phyloP scores from a whole-genome alignment of 2,329 filamentous ascomycete species.

The Fusarium liriodendri region DNA sequence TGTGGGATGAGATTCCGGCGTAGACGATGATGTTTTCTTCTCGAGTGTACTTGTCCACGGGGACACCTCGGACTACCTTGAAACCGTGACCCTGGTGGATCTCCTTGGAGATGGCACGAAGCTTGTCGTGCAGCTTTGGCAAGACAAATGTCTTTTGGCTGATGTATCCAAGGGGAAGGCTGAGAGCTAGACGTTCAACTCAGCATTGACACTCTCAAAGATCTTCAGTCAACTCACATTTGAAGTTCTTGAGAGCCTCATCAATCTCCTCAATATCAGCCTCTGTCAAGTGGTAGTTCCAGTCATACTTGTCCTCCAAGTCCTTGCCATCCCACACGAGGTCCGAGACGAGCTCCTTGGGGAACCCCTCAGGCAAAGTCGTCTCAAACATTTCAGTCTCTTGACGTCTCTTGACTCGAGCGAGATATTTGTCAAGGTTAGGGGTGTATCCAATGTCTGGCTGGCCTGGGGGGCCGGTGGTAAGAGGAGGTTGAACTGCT shows the following conservation, averaged over 20 bases:
- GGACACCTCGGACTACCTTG: slow-evolving; percentile 68
- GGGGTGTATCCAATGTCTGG: slow-evolving; percentile 70
- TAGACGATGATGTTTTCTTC: slow-evolving; percentile 70
- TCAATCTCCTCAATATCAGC: slow-evolving; percentile 62
- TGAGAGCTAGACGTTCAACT: slow-evolving; percentile 45
- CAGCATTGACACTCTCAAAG: background rate
- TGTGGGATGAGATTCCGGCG: slow-evolving; percentile 67
- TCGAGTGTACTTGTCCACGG: slow-evolving; percentile 60
- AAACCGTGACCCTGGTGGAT: slow-evolving; percentile 69
- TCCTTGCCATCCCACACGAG: slow-evolving; percentile 69
- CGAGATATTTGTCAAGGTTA: slow-evolving; percentile 63
- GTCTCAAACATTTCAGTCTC: slow-evolving; percentile 53
- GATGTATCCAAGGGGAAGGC: slow-evolving; percentile 51
- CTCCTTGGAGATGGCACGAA: slow-evolving; percentile 63
- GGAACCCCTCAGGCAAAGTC: slow-evolving; percentile 62
- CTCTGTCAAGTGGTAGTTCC: slow-evolving; percentile 61
- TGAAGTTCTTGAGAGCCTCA: slow-evolving; percentile 55
- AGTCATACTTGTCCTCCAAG: slow-evolving; percentile 61
- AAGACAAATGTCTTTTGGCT: slow-evolving; percentile 33
- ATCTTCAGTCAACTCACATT: slow-evolving; percentile 44
- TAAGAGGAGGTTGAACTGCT: slow-evolving; percentile 13
- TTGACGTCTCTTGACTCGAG: slow-evolving; percentile 58
- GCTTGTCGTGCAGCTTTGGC: slow-evolving; percentile 44
- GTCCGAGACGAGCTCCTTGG: slow-evolving; percentile 57
- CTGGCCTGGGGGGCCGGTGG: slow-evolving; percentile 55